Evolutionary conservation across 176 grass and related monocot species (phyloP).

Genomic region (Leersia perrieri): DNA sequence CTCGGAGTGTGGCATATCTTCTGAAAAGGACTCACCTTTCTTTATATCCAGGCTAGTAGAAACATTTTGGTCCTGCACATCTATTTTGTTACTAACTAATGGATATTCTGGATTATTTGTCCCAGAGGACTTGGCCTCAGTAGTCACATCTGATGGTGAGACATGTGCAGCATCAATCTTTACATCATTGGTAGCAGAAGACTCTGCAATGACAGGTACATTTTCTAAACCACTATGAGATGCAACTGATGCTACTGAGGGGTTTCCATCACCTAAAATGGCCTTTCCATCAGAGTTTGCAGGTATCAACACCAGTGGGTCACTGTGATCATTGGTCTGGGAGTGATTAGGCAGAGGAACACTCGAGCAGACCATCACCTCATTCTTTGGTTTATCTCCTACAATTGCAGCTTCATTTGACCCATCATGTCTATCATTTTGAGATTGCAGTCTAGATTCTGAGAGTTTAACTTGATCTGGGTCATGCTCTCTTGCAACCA

Average conservation of each 20-base stretch:
- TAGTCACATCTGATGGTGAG: not conserved
- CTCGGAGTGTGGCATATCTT: conserved; percentile 13
- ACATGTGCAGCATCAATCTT: not conserved
- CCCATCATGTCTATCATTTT: conserved; percentile 5
- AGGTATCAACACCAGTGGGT: not conserved
- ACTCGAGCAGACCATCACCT: conserved; percentile 3
- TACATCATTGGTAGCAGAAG: conserved; percentile 25
- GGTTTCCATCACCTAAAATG: conserved; percentile 28
- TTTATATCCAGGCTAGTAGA: conserved; percentile 17
- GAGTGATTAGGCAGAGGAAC: conserved; percentile 13
- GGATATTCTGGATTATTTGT: conserved; percentile 15
- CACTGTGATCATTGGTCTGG: conserved; percentile 14
- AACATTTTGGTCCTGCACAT: conserved; percentile 11
- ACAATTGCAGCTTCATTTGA: not conserved
- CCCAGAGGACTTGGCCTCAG: not conserved
- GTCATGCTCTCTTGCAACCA: conserved; percentile 5
- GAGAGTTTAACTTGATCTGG: not conserved
- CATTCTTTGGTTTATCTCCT: conserved; percentile 20
- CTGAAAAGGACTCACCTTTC: conserved; percentile 22
- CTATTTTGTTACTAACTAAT: not conserved
- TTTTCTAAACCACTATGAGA: conserved; percentile 31
- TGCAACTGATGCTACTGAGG: conserved; percentile 21
- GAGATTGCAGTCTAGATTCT: conserved; percentile 1
- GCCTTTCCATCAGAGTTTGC: conserved; percentile 26
- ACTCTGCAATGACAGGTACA: conserved; percentile 12